These are phyloP conservation scores for Linum lewisii DNA, from an alignment of 345 rosid species.

Conservation along the genomic window DNA sequence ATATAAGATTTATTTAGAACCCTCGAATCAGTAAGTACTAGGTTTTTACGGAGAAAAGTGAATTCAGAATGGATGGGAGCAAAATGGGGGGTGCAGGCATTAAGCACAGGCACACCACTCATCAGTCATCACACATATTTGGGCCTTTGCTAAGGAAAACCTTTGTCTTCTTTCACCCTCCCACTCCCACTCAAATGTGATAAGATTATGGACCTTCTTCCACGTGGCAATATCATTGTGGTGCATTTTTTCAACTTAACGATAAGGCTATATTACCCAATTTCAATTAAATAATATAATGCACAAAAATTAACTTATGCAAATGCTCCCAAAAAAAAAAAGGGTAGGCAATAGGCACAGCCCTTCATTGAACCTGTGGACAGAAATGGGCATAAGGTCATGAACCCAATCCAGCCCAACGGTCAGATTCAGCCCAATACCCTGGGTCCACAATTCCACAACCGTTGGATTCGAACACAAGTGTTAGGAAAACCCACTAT, in stretches of 20 bases:
- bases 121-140: background rate
- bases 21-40: no score
- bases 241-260: slow-evolving; percentile 1
- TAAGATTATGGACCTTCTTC: slow-evolving; percentile 14
- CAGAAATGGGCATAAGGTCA: slow-evolving; percentile 5
- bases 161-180: background rate
- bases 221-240: slow-evolving; percentile 22
- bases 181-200: slow-evolving; percentile 13
- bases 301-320: no score
- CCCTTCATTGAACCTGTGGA: slow-evolving; percentile 8
- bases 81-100: no score
- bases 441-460: slow-evolving; percentile 7
- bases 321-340: no score
- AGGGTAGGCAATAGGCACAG: background rate
- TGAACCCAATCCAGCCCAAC: slow-evolving; percentile 21
- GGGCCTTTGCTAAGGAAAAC: background rate
- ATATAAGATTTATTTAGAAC: no score
- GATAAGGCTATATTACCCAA: slow-evolving; percentile 15
- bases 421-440: slow-evolving; percentile 14
- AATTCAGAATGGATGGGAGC: no score
- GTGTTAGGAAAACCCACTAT: slow-evolving; percentile 2
- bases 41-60: no score
- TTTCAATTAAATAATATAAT: no score
- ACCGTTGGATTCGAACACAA: slow-evolving; percentile 23
- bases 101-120: background rate